Conservation (phyloP, 139 green algal species). For the Desmodesmus armatus region DNA sequence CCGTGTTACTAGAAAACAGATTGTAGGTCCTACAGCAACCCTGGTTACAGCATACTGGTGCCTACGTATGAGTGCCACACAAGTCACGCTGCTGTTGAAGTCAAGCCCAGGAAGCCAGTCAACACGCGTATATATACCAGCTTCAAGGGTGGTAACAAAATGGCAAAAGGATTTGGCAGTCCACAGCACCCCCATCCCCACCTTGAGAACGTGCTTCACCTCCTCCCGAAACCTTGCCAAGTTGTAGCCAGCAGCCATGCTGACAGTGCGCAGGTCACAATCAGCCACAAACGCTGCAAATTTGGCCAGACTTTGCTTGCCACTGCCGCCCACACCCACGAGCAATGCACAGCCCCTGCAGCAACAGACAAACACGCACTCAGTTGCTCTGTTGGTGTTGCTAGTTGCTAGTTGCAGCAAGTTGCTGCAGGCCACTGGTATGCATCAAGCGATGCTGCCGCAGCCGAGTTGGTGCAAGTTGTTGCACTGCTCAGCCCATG, state of each 20-base stretch:
- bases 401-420: neutral
- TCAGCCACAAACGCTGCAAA: conserved; percentile 79
- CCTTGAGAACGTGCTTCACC: conserved; percentile 83
- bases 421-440: neutral
- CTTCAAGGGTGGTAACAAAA: too few species aligned
- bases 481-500: conserved; percentile 50
- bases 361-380: too few species aligned
- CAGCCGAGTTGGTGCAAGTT: conserved; percentile 66
- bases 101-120: too few species aligned
- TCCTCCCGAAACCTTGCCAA: conserved; percentile 81
- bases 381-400: too few species aligned
- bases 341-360: conserved; percentile 80
- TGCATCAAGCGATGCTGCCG: neutral
- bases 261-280: conserved; percentile 67
- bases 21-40: too few species aligned
- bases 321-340: conserved; percentile 87
- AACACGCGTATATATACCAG: too few species aligned
- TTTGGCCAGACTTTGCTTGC: conserved; percentile 84
- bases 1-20: too few species aligned
- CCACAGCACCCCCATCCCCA: too few species aligned
- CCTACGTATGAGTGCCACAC: too few species aligned
- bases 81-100: too few species aligned
- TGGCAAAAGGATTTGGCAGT: too few species aligned
- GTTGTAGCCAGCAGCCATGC: conserved; percentile 78
- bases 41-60: too few species aligned